Conservation (phyloP, 441 rosid genomes). For the Gossypium davidsonii region DNA sequence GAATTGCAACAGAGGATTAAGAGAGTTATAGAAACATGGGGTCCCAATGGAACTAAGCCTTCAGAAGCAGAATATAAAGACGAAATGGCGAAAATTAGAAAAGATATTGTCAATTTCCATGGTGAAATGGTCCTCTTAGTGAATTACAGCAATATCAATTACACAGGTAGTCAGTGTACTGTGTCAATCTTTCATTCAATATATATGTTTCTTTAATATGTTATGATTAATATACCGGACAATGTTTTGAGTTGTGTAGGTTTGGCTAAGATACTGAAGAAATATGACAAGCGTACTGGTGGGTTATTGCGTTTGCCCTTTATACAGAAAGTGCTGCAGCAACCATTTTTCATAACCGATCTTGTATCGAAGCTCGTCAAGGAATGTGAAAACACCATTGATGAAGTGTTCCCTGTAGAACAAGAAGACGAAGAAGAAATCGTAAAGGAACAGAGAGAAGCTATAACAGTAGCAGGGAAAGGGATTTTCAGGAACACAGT, state of each 20-base stretch:
- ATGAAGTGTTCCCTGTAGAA: conserved; percentile 38
- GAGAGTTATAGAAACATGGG: conserved; percentile 36
- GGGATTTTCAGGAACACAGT: conserved; percentile 72
- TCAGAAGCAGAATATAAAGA: conserved; percentile 37
- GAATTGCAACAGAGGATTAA: conserved; percentile 54
- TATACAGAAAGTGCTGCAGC: conserved; percentile 56
- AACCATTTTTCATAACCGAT: conserved; percentile 76
- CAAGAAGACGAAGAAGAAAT: conserved; percentile 24
- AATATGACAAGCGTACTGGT: conserved; percentile 72
- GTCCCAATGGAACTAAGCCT: conserved; percentile 32
- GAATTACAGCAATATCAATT: conserved; percentile 78
- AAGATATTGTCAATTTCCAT: conserved; percentile 67
- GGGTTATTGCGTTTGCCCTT: conserved; percentile 48
- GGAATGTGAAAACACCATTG: conserved; percentile 62
- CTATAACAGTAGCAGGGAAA: conserved; percentile 35
- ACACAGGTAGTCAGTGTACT: conserved; percentile 40
- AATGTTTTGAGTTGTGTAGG: conserved; percentile 29
- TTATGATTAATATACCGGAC: neutral
- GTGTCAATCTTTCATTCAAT: neutral
- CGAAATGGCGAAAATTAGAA: conserved; percentile 47
- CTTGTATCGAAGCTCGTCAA: conserved; percentile 59
- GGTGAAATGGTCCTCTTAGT: conserved; percentile 86
- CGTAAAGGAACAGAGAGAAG: conserved; percentile 17
- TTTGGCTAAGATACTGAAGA: conserved; percentile 74
- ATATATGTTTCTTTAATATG: no score